These are phyloP conservation scores for Stemphylium lycopersici DNA, from an alignment of 2,329 filamentous ascomycete genomes.

Conservation along the genomic window DNA sequence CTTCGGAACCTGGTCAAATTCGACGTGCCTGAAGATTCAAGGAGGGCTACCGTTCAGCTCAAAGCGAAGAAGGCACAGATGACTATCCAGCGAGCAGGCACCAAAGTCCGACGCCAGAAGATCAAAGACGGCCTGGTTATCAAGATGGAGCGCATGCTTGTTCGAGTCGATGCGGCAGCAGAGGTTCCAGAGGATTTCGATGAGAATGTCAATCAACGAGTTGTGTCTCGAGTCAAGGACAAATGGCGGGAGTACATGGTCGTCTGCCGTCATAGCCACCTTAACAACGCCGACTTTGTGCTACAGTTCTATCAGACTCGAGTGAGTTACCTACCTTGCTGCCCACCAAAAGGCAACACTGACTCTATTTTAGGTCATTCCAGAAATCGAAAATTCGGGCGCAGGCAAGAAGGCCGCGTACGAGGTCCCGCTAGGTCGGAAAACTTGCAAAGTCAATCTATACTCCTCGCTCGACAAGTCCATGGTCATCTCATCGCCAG, in stretches of 20 bases:
- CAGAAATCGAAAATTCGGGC: slow-evolving; percentile 60
- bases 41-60: slow-evolving; percentile 46
- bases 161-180: slow-evolving; percentile 63
- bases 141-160: slow-evolving; percentile 72
- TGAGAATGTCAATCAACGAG: slow-evolving; percentile 66
- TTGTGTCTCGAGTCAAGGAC: slow-evolving; percentile 64
- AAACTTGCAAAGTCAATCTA: slow-evolving; percentile 63
- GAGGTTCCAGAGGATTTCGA: slow-evolving; percentile 65
- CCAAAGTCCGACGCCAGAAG: slow-evolving; percentile 48
- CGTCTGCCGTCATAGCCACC: slow-evolving; percentile 64
- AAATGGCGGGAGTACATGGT: slow-evolving; percentile 70
- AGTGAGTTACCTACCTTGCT: slow-evolving; percentile 34
- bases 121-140: slow-evolving; percentile 65
- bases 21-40: slow-evolving; percentile 50
- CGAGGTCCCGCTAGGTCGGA: slow-evolving; percentile 62
- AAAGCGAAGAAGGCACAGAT: slow-evolving; percentile 50
- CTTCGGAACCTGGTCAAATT: slow-evolving; percentile 51
- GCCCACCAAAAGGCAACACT: slow-evolving; percentile 10
- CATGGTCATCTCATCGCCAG: slow-evolving; percentile 66
- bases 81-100: slow-evolving; percentile 43
- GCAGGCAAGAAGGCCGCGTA: slow-evolving; percentile 62
- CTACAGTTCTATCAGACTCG: slow-evolving; percentile 67
- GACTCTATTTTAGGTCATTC: slow-evolving; percentile 56
- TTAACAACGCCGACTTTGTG: slow-evolving; percentile 61
- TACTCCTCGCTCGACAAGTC: slow-evolving; percentile 72